Conservation (phyloP, 2,329 filamentous ascomycete genomes). For the Ambrosiella cleistominuta region DNA sequence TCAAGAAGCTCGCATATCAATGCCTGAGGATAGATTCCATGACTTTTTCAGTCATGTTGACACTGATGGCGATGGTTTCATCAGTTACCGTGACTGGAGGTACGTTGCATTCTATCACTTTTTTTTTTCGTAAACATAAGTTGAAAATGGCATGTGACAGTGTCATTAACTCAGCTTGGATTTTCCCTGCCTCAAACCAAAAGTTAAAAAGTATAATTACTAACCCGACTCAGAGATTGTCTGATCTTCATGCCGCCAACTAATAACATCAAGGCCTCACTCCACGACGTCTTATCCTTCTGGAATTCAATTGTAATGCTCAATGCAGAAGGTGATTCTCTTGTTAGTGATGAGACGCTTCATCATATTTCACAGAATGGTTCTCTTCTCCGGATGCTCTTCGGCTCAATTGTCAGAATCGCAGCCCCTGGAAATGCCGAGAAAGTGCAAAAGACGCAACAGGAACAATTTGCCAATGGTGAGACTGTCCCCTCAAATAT, state of each 20-base stretch:
- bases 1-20: conserved; percentile 55
- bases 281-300: conserved; percentile 74
- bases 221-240: conserved; percentile 49
- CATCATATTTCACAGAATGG: conserved; percentile 81
- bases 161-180: neutral
- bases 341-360: conserved; percentile 76
- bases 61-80: conserved; percentile 68
- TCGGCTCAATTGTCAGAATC: conserved; percentile 53
- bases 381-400: conserved; percentile 54
- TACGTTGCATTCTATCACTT: conserved; percentile 24
- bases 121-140: neutral
- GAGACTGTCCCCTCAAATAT: neutral
- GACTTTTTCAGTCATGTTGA: conserved; percentile 85
- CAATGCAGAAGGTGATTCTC: conserved; percentile 84
- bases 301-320: conserved; percentile 80
- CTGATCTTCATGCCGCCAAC: conserved; percentile 69
- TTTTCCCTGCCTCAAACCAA: neutral
- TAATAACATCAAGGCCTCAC: conserved; percentile 34
- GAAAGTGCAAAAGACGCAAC: conserved; percentile 7
- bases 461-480: neutral
- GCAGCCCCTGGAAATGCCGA: conserved; percentile 11
- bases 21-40: conserved; percentile 60
- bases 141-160: neutral
- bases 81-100: conserved; percentile 94
- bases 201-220: neutral